Conservation (phyloP, 1,284 basidiomycete genomes). For the Volvariella surrecta region DNA sequence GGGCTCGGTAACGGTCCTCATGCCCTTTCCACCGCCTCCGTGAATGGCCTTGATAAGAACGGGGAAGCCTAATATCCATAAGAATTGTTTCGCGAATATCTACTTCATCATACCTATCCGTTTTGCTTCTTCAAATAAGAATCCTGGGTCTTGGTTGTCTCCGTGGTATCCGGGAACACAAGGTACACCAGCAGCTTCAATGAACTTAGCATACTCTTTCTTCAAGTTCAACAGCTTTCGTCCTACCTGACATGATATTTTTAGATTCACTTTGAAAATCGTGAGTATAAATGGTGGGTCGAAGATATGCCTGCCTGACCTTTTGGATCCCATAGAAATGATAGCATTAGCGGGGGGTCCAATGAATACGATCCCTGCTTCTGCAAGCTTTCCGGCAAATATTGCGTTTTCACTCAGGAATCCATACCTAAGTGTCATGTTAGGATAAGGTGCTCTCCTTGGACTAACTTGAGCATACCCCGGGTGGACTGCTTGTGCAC, state of each 20-base stretch:
- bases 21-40: conserved; percentile 95
- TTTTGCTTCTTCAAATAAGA: conserved; percentile 59
- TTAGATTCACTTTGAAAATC: conserved; percentile 58
- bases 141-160: conserved; percentile 57
- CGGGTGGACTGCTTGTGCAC: conserved; percentile 84
- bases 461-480: conserved; percentile 35
- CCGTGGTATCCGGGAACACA: conserved; percentile 92
- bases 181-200: conserved; percentile 75
- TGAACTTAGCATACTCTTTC: not conserved
- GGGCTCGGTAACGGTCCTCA: conserved; percentile 83
- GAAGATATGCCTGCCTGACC: conserved; percentile 28
- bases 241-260: conserved; percentile 81
- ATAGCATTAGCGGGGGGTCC: conserved; percentile 93
- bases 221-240: not conserved
- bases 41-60: conserved; percentile 94
- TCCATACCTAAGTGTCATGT: conserved; percentile 55
- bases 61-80: conserved; percentile 58
- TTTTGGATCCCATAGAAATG: conserved; percentile 89
- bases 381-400: conserved; percentile 81
- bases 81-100: not conserved
- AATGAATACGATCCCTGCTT: conserved; percentile 91
- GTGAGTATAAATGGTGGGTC: conserved; percentile 9
- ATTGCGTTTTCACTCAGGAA: conserved; percentile 90
- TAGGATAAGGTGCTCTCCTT: not conserved
- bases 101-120: conserved; percentile 48